Base-by-base conservation (phyloP, 1,284 basidiomycete species). In the Leccinum pachyderme region DNA sequence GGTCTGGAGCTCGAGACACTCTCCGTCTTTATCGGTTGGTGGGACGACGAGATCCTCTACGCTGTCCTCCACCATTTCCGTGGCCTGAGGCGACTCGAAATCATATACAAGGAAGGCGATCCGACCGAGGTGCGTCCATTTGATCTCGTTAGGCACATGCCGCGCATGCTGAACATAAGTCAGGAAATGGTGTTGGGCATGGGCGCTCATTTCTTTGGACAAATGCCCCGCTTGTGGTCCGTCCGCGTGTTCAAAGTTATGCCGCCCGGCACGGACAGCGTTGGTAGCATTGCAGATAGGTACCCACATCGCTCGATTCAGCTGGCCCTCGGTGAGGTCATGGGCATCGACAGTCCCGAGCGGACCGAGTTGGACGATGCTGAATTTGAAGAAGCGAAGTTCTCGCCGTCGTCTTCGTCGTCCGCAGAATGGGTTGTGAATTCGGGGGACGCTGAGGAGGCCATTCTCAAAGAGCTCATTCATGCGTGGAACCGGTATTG, bases 181-280 rank as follows among this genome's bases (percentile, higher is more conserved):
- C 28, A 68, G 66, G 69, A 70, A 28, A 60, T 51, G 50, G 52
- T 72, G 24, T 43, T 68, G 48, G 58, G 67, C 3, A 72, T 72
- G 70, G 68, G 66, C 3, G 65, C 66, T 33, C 69, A 70, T 39
- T 71, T 69, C 47, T 69, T 72, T 33, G 64, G 66, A 7, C 24
- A 4, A 11, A 69, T 72, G 67, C 63, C 63, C 18, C 48, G 35
- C 12, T 33, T 68, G 29, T 64, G 55, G 55, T 69, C 60, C 3
- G 68, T 59, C 22, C 64, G 65, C 12, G 61, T 68, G 6, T 68
- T 70, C 59, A 70, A 59, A 41, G 58, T 66, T 7, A 46, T 51
- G 5, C 65, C 64, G 6, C 55, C 54, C 7, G 51, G 54, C 7
- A 35, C 53, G 7, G 57, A 64, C 47, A 55, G 47, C 13, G 51